These are phyloP conservation scores for Saussurea involucrata DNA, from an alignment of 129 eudicot species.

Conservation along the genomic window DNA sequence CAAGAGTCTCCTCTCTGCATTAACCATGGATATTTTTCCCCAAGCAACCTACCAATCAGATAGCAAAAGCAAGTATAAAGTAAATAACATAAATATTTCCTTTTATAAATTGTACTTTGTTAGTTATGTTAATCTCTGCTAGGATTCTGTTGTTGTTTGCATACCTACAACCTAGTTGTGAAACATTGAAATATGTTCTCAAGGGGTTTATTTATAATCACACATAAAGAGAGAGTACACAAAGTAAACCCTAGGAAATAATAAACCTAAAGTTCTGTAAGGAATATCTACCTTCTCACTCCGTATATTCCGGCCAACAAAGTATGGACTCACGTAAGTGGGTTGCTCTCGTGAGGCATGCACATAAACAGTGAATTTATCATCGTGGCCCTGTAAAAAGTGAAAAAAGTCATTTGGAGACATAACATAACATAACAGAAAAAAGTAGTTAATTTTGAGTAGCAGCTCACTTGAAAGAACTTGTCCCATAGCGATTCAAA, in stretches of 20 bases:
- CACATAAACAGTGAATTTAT: conserved; percentile 58
- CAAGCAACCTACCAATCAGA: conserved; percentile 45
- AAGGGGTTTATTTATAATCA: not conserved
- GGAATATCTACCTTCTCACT: conserved; percentile 50
- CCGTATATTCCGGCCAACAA: conserved; percentile 49
- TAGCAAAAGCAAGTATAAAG: not conserved
- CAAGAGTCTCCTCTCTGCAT: conserved; percentile 64
- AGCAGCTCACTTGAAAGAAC: conserved; percentile 54
- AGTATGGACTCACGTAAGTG: conserved; percentile 35
- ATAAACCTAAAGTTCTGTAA: not conserved
- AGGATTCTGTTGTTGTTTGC: not conserved
- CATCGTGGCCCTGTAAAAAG: conserved; percentile 56
- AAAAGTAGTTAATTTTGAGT: not conserved
- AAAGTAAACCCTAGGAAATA: not conserved
- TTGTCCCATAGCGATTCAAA: conserved; percentile 65
- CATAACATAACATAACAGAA: not conserved
- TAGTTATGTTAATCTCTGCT: not conserved
- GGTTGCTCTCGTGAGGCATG: conserved; percentile 59
- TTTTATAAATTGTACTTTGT: not conserved
- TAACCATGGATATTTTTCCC: conserved; percentile 69
- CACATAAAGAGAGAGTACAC: not conserved
- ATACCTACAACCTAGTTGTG: not conserved
- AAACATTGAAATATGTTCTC: not conserved
- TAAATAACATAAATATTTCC: not conserved
- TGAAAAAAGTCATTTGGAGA: not conserved